Base-by-base conservation (phyloP, 83 land plant genomes). In the Isoetes engelmannii region DNA sequence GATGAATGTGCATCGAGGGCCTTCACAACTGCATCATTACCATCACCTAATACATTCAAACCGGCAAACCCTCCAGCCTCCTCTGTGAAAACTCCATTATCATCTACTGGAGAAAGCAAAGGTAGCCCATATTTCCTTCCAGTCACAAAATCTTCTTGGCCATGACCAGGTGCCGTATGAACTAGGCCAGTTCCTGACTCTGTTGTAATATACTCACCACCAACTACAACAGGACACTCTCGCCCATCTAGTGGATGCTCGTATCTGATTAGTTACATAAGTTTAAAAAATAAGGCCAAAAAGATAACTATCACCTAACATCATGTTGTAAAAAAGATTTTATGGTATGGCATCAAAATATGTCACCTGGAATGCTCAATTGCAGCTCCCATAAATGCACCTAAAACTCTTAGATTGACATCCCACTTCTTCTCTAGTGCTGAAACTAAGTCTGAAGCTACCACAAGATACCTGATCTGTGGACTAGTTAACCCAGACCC, bases 121-220 rank as follows among this genome's bases (percentile, higher is more conserved):
- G 93, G 91, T 57, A 96, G 78, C 5, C 90, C 84, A 75, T 96
- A 92, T 69, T 92, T 92, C 61, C 85, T 48, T 48, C 94, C 94
- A 70, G 99, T 96, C 28, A 74, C 55, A 68, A 80, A 96, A 72
- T 96, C 99, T 61, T 96, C 97, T 67, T 84, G 92, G 59, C 99
- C 99, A 87, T 96, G 99, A 19, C 99, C 99, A 61, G 99, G 99
- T 37, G 99, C 99, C 61, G 99, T 96, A 76, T 96, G 99, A 57
- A 96, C 99, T 61, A 96, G 70, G 18, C 99, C 99, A 55, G 99
- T 96, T 76, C 99, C 99, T 20, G 97, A 87, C 59, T 96, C 99
- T 44, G 97, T 92, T 46, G 97, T 92, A 15, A 96, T 92, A 62
- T 96, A 96, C 63, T 87, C 97, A 37, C 95, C 99, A 61, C 99